Percentiles rank a stretch among this genome's conserved stretches.
Evolutionary conservation across 106 monocot genomes (phyloP).

Genomic region (Acanthochlamys bracteata): DNA sequence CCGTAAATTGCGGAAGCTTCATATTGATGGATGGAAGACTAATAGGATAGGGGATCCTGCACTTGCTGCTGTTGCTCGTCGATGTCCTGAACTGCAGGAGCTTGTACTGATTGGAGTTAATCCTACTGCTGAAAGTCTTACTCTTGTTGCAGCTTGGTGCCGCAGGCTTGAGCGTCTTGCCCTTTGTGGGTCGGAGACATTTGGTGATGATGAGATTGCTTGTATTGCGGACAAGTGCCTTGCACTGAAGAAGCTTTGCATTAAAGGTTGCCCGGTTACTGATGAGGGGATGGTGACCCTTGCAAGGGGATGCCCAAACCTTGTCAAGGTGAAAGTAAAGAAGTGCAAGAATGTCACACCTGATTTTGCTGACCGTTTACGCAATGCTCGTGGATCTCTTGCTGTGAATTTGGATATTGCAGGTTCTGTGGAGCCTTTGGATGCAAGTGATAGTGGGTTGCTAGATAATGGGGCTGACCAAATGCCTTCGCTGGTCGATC

Average conservation of each 20-base stretch:
- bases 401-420: constrained; percentile 54
- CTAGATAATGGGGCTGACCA: constrained; percentile 47
- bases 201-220: constrained; percentile 75
- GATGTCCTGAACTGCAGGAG: constrained; percentile 60
- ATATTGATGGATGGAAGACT: constrained; percentile 81
- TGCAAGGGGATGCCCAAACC: constrained; percentile 61
- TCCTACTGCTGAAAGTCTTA: constrained; percentile 50
- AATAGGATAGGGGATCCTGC: constrained; percentile 69
- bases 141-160: constrained; percentile 48
- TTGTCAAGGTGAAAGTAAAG: constrained; percentile 86
- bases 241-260: constrained; percentile 72
- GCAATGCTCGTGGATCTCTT: constrained; percentile 37
- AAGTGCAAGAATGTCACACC: constrained; percentile 65
- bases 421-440: constrained; percentile 22
- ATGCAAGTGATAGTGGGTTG: constrained; percentile 43
- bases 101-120: constrained; percentile 88
- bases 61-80: constrained; percentile 27
- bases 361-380: constrained; percentile 55
- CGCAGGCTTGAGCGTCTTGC: constrained; percentile 52
- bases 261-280: constrained; percentile 72
- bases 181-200: constrained; percentile 56
- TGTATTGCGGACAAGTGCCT: constrained; percentile 73
- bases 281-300: constrained; percentile 64
- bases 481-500: constrained; percentile 21
- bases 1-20: constrained; percentile 57